Evolutionary conservation across 148 eudicot genomes (phyloP), one percentile per base, ranked within the genome.

Genomic region (Persicaria tinctoria): DNA sequence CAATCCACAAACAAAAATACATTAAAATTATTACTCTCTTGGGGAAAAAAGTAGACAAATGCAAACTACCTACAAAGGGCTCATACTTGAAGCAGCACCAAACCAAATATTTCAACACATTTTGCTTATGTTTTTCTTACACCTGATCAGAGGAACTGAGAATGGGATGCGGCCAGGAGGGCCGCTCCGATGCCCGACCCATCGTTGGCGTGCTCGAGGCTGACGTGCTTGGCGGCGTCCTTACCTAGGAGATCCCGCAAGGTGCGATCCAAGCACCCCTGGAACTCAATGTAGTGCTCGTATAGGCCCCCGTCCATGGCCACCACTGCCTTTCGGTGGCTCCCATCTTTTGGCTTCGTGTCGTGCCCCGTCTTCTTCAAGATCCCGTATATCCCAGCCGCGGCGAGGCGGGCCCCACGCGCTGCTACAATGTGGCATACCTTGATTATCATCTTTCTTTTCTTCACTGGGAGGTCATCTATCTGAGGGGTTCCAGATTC

Each of bases 161-260:
- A 70, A 11, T 70, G 73, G 16, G 90, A 89, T 49, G 97, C 93
- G 14, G 97, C 97, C 0, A 91, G 87, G 8, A 91, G 90, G 68
- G 97, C 85, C 23, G 97, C 97, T 46, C 97, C 93, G 5, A 82
- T 80, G 41, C 97, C 97, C 4, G 97, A 91, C 13, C 97, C 97
- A 66, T 91, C 97, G 16, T 80, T 86, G 23, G 88, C 88, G 73
- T 82, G 97, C 75, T 76, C 86, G n/a, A 89, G 45, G 51, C 66
- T 59, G n/a, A 91, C 72, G 12, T 74, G 64, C 59, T 81, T 51
- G 20, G 85, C 83, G 0, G 77, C 77, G 75, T 83, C 78, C n/a
- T 80, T 86, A 7, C 89, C 97, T 8, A 89, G 73, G 74, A 91
- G 77, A 57, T 87, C 97, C 44, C 56, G 75, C 47, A 91, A 44